Conservation (phyloP, 1,139 yeast species). For the Taphrina flavorubra region DNA sequence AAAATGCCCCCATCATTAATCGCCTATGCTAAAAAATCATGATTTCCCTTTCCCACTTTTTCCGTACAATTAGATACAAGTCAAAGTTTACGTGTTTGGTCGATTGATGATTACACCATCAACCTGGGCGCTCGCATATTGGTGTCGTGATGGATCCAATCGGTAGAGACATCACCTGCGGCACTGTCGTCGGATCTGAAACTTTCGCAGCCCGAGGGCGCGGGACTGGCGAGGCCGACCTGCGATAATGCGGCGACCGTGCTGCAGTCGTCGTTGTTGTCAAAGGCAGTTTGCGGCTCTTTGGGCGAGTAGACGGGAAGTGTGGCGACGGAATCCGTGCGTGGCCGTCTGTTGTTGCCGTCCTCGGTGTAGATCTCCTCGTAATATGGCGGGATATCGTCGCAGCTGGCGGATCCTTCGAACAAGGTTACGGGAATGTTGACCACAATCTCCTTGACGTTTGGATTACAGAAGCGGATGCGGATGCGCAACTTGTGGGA, state of each 20-base stretch:
- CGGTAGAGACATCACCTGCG: neutral
- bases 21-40: constrained; percentile 2
- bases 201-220: constrained; percentile 11
- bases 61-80: constrained; percentile 1
- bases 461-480: constrained; percentile 17
- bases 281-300: neutral
- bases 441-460: constrained; percentile 37
- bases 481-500: constrained; percentile 34
- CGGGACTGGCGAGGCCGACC: constrained; percentile 4
- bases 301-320: constrained; percentile 36
- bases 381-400: constrained; percentile 38
- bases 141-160: constrained; percentile 4
- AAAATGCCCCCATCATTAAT: neutral
- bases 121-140: constrained; percentile 11
- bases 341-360: neutral
- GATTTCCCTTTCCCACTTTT: no score
- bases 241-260: constrained; percentile 5
- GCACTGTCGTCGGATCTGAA: neutral
- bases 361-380: constrained; percentile 31
- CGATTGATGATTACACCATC: neutral
- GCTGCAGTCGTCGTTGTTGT: neutral
- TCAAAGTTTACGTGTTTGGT: neutral
- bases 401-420: constrained; percentile 35
- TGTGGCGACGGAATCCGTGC: constrained; percentile 36
- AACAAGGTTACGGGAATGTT: constrained; percentile 32